phyloP scores from a whole-genome alignment of 1,284 basidiomycete species.

The Rhodotorula sp. region DNA sequence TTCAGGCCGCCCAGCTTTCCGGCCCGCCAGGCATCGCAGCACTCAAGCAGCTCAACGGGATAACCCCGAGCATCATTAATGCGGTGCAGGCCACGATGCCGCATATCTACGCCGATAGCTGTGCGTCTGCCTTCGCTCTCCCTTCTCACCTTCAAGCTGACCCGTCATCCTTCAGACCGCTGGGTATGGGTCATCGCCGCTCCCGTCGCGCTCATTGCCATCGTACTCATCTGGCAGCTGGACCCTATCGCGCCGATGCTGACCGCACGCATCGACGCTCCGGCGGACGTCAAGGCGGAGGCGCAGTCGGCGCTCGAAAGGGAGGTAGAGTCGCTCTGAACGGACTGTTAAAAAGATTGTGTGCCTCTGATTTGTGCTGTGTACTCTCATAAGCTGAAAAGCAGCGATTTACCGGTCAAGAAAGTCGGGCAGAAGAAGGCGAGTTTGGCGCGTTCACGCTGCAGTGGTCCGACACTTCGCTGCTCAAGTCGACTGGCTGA shows the following conservation, averaged over 20 bases:
- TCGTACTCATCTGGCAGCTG: not conserved
- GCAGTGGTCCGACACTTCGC: too few relatives aligned
- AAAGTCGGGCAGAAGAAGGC: too few relatives aligned
- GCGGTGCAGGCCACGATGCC: not conserved
- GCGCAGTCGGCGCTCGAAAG: too few relatives aligned
- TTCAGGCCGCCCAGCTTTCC: not conserved
- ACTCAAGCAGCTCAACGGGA: not conserved
- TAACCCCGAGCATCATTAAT: not conserved
- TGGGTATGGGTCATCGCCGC: conserved; percentile 8
- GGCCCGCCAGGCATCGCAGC: not conserved
- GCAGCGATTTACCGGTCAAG: too few relatives aligned
- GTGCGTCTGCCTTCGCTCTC: not conserved
- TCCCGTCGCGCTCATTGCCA: not conserved
- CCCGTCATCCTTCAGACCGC: not conserved
- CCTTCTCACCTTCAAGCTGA: too few relatives aligned
- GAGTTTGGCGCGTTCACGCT: too few relatives aligned
- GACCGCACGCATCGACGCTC: conserved; percentile 4
- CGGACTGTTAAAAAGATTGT: too few relatives aligned
- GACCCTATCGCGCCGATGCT: conserved; percentile 6
- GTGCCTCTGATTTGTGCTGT: too few relatives aligned
- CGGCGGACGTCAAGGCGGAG: not conserved
- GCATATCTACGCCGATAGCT: conserved; percentile 5
- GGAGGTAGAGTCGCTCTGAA: too few relatives aligned
- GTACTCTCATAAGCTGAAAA: too few relatives aligned
- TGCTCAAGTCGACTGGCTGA: too few relatives aligned